Conservation (phyloP, 1,139 yeast genomes). For the Arxiozyma telluris region DNA sequence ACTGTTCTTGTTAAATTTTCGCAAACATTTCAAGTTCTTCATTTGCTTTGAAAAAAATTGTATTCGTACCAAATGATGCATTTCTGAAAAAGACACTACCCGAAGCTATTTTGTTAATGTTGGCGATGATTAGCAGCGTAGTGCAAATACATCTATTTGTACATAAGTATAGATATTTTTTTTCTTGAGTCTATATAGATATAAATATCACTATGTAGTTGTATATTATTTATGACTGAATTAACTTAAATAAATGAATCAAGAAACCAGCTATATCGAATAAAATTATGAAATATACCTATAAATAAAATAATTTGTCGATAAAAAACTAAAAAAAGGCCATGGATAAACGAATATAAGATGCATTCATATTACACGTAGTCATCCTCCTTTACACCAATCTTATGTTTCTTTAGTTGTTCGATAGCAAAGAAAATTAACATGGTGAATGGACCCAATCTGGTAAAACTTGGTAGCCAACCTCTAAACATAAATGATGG, state of each 20-base stretch:
- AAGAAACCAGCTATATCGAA: no score
- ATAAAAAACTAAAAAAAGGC: background rate
- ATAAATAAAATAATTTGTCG: background rate
- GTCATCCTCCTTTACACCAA: constrained; percentile 39
- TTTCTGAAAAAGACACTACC: no score
- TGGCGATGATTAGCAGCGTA: background rate
- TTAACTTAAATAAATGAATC: no score
- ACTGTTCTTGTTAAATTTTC: background rate
- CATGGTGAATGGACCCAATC: constrained; percentile 85
- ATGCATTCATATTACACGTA: background rate
- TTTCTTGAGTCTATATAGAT: no score
- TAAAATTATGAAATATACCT: background rate
- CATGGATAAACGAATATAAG: background rate
- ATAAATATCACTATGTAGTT: no score
- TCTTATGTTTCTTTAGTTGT: constrained; percentile 52
- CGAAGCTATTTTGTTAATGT: background rate
- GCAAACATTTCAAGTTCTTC: background rate
- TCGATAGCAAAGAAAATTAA: constrained; percentile 76
- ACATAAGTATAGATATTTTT: no score
- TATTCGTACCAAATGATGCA: background rate
- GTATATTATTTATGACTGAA: background rate
- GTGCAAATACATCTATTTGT: background rate
- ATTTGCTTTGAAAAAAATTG: background rate
- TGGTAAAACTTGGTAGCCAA: constrained; percentile 80
- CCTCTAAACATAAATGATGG: constrained; percentile 77